These are phyloP conservation scores for Nitzschia sp. DNA, from an alignment of 108 stramenopile species.

Conservation along the genomic window DNA sequence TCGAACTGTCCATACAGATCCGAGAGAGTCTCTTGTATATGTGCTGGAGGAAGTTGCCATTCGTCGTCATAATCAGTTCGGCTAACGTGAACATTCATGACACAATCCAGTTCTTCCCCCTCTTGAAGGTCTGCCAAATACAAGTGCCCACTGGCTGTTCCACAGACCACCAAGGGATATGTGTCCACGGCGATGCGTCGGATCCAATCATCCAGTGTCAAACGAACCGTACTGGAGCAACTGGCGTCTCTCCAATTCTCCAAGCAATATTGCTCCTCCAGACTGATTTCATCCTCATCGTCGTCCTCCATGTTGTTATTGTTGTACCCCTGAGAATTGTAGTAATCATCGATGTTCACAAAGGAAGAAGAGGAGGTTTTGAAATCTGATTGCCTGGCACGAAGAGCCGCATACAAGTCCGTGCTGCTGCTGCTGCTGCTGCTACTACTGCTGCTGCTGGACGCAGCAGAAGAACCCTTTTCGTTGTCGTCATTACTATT, in stretches of 20 bases:
- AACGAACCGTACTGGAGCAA: conserved; percentile 25
- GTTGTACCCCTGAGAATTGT: neutral
- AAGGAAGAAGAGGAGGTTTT: neutral
- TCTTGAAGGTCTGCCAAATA: conserved; percentile 60
- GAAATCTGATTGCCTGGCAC: conserved; percentile 23
- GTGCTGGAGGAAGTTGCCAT: neutral
- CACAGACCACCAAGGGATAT: conserved; percentile 73
- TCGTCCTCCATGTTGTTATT: conserved; percentile 10
- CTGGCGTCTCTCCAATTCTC: conserved; percentile 38
- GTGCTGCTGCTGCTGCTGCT: neutral
- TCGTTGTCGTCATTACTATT: neutral
- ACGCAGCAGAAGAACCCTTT: neutral
- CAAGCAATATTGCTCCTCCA: neutral
- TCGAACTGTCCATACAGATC: conserved; percentile 54
- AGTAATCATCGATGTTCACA: neutral
- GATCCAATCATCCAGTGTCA: conserved; percentile 62
- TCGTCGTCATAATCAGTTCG: conserved; percentile 19
- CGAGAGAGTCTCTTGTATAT: neutral
- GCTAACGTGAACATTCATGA: conserved; percentile 27
- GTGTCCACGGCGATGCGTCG: conserved; percentile 62
- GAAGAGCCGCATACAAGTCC: conserved; percentile 25
- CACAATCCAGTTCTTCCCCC: conserved; percentile 44
- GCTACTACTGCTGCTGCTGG: too few species aligned
- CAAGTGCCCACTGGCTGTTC: conserved; percentile 55
- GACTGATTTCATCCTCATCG: neutral